Evolutionary conservation across 1,139 yeast genomes (phyloP), one percentile per base, ranked within the genome.

Genomic region (Yamadazyma oceani): DNA sequence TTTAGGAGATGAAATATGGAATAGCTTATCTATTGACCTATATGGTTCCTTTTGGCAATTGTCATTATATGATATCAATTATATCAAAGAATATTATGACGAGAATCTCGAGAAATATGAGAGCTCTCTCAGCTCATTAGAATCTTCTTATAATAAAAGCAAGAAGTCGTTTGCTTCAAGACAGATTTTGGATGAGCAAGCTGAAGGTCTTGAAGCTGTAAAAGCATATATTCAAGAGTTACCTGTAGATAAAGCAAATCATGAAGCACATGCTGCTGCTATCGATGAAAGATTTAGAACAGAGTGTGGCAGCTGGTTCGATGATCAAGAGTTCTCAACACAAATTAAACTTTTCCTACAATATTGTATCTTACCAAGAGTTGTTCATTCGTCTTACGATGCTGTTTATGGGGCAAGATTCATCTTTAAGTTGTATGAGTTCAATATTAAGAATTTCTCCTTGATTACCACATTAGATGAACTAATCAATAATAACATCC

Each of bases 351-450:
- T 62, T 5, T 71, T 88, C 40, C 54, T 87, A 25, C 82, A 84
- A 43, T 62, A 63, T 38, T 87, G 96, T 58, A 53, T 88, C 5
- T 60, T 89, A 14, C 97, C 96, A 12, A 70, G 97, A 49, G 75
- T 83, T 3, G 58, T 84, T 3, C 88, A 84, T 48, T 86, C 97
- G 0, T 82, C 96, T 0, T 77, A 82, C 44, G 98, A 90, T 63
- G 96, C 97, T 0, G 72, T 85, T 1, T 89, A 66, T 54, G 64
- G 82, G 31, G 80, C 88, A 1, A 67, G 73, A 40, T 87, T 89
- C 53, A 49, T 87, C 2, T 73, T 78, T 44, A 62, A 61, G 34
- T 50, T 82, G 12, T 79, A 82, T 42, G 55, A 63, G 0, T 44
- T 71, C 13, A 64, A 69, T 1, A 61, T 75, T 0, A 45, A 64